These are phyloP conservation scores for Pseudozyma sp. DNA, from an alignment of 1,284 basidiomycete genomes.

Conservation along the genomic window DNA sequence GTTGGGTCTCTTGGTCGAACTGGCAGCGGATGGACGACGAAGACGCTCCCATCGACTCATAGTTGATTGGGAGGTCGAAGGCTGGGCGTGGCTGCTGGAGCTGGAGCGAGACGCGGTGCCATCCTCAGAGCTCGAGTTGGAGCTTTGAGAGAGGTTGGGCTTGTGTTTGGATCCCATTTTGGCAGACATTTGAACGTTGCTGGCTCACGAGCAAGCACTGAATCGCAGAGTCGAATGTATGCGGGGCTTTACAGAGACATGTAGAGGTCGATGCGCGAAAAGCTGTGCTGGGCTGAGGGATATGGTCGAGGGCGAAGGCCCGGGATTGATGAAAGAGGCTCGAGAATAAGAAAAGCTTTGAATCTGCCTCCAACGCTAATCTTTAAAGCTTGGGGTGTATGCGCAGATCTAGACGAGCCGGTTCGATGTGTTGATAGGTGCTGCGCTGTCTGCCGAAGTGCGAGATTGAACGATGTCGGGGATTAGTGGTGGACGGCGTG, in stretches of 20 bases:
- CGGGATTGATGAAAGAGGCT: too few relatives aligned
- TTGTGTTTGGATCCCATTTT: conserved; percentile 42
- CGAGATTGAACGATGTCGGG: too few relatives aligned
- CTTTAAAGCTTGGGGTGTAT: too few relatives aligned
- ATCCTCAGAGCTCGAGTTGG: conserved; percentile 40
- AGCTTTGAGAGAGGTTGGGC: conserved; percentile 41
- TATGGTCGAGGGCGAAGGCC: too few relatives aligned
- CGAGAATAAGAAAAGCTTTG: too few relatives aligned
- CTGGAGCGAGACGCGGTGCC: conserved; percentile 24
- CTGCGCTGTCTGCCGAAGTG: too few relatives aligned
- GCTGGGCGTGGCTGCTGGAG: conserved; percentile 17
- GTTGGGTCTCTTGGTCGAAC: conserved; percentile 41
- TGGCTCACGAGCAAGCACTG: conserved; percentile 13
- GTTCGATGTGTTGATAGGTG: too few relatives aligned
- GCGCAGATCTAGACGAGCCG: too few relatives aligned
- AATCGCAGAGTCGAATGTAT: conserved; percentile 14
- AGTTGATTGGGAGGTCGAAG: conserved; percentile 11
- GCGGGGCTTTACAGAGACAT: conserved; percentile 14
- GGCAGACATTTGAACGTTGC: not conserved
- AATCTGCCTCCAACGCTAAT: too few relatives aligned
- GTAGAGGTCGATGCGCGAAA: not conserved
- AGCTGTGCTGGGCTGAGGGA: too few relatives aligned
- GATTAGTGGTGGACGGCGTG: too few relatives aligned
- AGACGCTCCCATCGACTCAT: conserved; percentile 48
- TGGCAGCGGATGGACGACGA: conserved; percentile 39